Evolutionary conservation across 1,284 basidiomycete species (phyloP), one percentile per base, ranked within the genome.

Genomic region (Waitea zeae): DNA sequence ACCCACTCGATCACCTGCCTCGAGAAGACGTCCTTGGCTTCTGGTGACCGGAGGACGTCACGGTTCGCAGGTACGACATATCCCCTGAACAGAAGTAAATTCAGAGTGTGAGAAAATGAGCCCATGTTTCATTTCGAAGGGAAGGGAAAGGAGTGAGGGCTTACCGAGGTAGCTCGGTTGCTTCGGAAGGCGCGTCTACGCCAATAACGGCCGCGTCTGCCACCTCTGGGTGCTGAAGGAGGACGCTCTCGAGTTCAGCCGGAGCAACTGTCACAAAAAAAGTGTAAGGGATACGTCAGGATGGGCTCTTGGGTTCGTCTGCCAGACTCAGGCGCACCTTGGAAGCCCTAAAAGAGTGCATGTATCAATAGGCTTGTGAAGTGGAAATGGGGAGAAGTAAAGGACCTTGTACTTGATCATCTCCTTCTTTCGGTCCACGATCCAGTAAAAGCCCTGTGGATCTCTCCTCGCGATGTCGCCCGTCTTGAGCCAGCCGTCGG

Each of bases 401-500:
- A 52, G 11, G 24, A 61, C 75, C 58, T 79, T 80, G 53, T 87
- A 87, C 51, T 88, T 87, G 57, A 89, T 82, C 22, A 88, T 53
- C 48, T 88, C 84, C 45, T 88, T 88, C 42, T 70, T 63, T 30
- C 79, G 52, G 45, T 82, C 78, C 2, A 81, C 68, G 34, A 81
- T 70, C 33, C 57, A 64, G 43, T 65, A 74, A 41, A 56, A 74
- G 0, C 81, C 83, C 2, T 83, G 70, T 2, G 51, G 42, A 42
- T 82, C 77, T 5, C 65, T 51, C 9, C 64, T 52, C 0, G 65
- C 74, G 31, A 87, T 66, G 50, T 89, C 84, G 1, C 84, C 84
- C 0, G 82, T 89, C 60, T 80, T 83, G 61, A 86, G 79, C 80
- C 80, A 90, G 3, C 69, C 66, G 39, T 81, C 74, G 1, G 56